Evolutionary conservation across 345 rosid species (phyloP).

Genomic region (Combretum micranthum): DNA sequence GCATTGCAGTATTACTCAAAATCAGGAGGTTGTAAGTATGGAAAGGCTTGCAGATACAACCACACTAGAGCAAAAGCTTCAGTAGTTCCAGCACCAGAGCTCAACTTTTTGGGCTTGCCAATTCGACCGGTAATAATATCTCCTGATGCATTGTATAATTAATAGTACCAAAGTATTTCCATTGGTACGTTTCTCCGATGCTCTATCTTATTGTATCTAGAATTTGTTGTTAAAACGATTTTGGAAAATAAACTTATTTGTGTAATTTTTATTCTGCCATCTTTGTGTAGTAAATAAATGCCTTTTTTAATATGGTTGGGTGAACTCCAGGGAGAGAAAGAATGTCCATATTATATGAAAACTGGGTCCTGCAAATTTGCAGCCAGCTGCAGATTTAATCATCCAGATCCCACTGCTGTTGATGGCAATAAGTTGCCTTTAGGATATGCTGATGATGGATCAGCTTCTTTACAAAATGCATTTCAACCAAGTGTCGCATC

Average conservation of each 20-base stretch:
- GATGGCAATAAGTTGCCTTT: slow-evolving; percentile 35
- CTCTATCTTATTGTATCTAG: no score
- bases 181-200: no score
- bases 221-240: no score
- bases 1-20: slow-evolving; percentile 60
- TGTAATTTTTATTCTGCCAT: no score
- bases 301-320: neutral
- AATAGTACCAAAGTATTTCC: no score
- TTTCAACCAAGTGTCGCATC: slow-evolving; percentile 41
- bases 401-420: slow-evolving; percentile 66
- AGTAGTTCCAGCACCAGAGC: slow-evolving; percentile 28
- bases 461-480: slow-evolving; percentile 27
- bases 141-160: no score
- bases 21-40: slow-evolving; percentile 82
- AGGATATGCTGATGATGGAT: slow-evolving; percentile 44
- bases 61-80: slow-evolving; percentile 39
- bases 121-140: slow-evolving; percentile 40
- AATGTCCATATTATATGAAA: slow-evolving; percentile 81
- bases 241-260: no score
- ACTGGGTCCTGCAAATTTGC: slow-evolving; percentile 80
- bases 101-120: slow-evolving; percentile 76
- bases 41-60: slow-evolving; percentile 59
- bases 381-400: slow-evolving; percentile 64
- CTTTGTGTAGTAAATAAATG: no score
- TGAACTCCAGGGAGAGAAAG: slow-evolving; percentile 47